phyloP scores from a whole-genome alignment of 208 protist genomes.

The Wallacemonas sp. region DNA sequence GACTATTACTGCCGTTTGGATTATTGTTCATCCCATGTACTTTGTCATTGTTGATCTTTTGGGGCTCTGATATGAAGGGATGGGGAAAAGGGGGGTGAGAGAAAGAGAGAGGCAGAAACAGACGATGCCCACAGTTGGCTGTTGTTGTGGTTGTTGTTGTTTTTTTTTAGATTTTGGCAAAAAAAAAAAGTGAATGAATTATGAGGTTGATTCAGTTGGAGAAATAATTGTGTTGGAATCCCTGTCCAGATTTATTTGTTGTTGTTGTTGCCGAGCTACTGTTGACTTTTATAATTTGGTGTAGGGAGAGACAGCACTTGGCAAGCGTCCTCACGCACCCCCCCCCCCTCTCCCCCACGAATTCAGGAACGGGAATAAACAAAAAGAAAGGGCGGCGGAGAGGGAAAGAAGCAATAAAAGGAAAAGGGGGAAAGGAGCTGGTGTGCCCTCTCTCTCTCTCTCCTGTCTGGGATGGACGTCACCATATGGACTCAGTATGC shows the following conservation, averaged over 20 bases:
- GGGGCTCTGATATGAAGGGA: neutral
- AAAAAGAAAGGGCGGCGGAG: neutral
- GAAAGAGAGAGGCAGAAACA: neutral
- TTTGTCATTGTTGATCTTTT: no score
- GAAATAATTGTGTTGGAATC: no score
- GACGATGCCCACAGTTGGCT: neutral
- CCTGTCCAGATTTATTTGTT: slow-evolving; percentile 2
- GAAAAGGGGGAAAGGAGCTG: no score
- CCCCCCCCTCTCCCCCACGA: no score
- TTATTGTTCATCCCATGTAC: no score
- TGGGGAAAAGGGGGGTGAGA: neutral
- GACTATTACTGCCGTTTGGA: no score
- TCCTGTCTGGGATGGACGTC: no score
- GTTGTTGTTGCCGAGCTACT: neutral
- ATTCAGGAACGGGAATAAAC: neutral
- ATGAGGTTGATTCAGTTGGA: neutral
- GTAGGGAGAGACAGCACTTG: no score
- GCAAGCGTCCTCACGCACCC: no score
- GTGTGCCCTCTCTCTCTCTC: no score
- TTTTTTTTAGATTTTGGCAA: slow-evolving; percentile 13
- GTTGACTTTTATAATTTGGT: neutral
- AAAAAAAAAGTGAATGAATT: no score
- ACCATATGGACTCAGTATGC: no score
- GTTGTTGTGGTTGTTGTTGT: neutral
- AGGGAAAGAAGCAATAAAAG: neutral